A percentile compares a stretch with the other conserved stretches of the same genome.
These are phyloP conservation scores for Pseudomassariella vexata DNA, from an alignment of 2,329 filamentous ascomycete species.

Conservation along the genomic window DNA sequence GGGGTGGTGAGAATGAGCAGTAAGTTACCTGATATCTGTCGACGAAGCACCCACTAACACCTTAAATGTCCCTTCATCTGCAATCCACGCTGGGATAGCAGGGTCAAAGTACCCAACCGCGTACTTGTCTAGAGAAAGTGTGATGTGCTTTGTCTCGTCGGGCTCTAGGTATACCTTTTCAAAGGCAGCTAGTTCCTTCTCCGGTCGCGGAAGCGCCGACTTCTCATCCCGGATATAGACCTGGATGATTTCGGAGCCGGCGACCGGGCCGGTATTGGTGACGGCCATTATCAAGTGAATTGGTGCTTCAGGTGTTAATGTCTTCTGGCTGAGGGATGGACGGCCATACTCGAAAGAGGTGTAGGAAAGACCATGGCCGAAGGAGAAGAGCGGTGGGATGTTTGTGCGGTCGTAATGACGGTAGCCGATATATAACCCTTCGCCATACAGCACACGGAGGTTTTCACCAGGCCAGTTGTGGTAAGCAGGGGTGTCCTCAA, in stretches of 20 bases:
- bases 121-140: slow-evolving; percentile 40
- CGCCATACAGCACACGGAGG: slow-evolving; percentile 61
- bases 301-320: slow-evolving; percentile 30
- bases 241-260: slow-evolving; percentile 62
- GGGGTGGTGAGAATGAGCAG: background rate
- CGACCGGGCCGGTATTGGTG: slow-evolving; percentile 48
- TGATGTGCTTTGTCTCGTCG: slow-evolving; percentile 47
- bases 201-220: slow-evolving; percentile 57
- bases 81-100: slow-evolving; percentile 53
- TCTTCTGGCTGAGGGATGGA: slow-evolving; percentile 40
- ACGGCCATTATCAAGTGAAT: slow-evolving; percentile 42
- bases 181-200: slow-evolving; percentile 68
- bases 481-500: slow-evolving; percentile 64
- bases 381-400: slow-evolving; percentile 60
- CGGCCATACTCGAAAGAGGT: slow-evolving; percentile 61
- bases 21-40: slow-evolving; percentile 54
- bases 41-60: slow-evolving; percentile 58
- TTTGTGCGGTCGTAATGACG: slow-evolving; percentile 61
- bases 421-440: slow-evolving; percentile 70
- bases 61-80: slow-evolving; percentile 58
- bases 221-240: slow-evolving; percentile 61
- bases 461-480: slow-evolving; percentile 71
- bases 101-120: slow-evolving; percentile 60
- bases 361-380: slow-evolving; percentile 71
- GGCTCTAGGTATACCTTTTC: slow-evolving; percentile 55